A percentile compares a stretch with the other conserved stretches of the same genome.
phyloP scores from a whole-genome alignment of 495 filamentous ascomycete species.

The Pseudotulostoma volvatum region DNA sequence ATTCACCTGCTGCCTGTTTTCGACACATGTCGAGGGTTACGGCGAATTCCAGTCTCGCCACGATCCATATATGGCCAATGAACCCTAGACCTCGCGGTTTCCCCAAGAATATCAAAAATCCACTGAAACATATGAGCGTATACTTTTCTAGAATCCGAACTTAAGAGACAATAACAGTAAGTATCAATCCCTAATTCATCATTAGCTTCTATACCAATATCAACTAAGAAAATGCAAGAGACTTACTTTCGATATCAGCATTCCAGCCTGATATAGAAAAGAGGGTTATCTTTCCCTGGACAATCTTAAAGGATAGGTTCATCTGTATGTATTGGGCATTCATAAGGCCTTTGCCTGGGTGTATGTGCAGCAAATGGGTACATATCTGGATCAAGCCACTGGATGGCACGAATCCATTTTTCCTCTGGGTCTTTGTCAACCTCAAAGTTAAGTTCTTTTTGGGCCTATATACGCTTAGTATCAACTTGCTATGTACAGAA shows the following conservation, averaged over 20 bases:
- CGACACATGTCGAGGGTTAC: background rate
- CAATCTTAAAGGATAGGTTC: background rate
- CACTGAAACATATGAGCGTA: background rate
- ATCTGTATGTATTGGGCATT: background rate
- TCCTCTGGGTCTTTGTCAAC: background rate
- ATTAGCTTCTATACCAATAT: constrained; percentile 9
- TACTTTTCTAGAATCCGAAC: background rate
- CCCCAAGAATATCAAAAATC: background rate
- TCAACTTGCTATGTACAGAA: too few species aligned
- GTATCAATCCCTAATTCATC: constrained; percentile 4
- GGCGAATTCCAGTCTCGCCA: background rate
- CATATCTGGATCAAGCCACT: background rate
- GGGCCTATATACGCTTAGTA: background rate
- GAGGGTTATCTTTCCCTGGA: background rate
- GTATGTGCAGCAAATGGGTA: background rate
- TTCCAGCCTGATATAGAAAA: background rate
- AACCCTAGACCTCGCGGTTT: background rate
- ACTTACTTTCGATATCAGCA: background rate
- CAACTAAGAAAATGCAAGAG: background rate
- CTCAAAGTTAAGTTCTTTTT: background rate
- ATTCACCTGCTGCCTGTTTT: too few species aligned
- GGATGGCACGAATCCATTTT: background rate
- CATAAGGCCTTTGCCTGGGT: background rate
- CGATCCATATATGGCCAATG: background rate
- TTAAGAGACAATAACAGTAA: background rate